Percentiles rank a stretch among this genome's conserved stretches.
These are phyloP conservation scores for Tolypocladium cylindrosporum DNA, from an alignment of 2,329 filamentous ascomycete species.

Conservation along the genomic window DNA sequence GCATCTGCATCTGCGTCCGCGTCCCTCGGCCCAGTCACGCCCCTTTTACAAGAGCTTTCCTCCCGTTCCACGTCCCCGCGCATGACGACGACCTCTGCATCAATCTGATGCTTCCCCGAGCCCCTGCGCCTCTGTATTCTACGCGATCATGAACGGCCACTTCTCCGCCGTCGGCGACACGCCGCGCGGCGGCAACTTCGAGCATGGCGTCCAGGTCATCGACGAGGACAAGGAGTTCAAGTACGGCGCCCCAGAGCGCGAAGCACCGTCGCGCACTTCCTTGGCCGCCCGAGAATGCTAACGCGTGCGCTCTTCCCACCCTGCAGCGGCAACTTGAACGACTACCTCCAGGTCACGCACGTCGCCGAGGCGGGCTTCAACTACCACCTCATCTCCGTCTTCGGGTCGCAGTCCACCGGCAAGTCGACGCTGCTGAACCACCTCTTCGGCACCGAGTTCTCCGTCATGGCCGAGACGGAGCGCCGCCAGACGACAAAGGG, in stretches of 20 bases:
- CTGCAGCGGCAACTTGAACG: constrained; percentile 61
- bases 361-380: constrained; percentile 91
- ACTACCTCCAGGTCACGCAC: constrained; percentile 71
- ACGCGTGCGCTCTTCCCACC: constrained; percentile 2
- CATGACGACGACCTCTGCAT: neutral
- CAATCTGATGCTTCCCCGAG: constrained; percentile 4
- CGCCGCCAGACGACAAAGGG: constrained; percentile 96
- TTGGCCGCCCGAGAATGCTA: constrained; percentile 4
- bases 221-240: constrained; percentile 92
- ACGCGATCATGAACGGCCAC: constrained; percentile 61
- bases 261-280: constrained; percentile 1
- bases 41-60: neutral
- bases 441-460: constrained; percentile 91
- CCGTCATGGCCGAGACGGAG: constrained; percentile 93
- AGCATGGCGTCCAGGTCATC: constrained; percentile 93
- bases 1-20: neutral
- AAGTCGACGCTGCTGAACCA: constrained; percentile 96
- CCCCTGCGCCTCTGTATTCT: constrained; percentile 1
- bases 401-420: constrained; percentile 95
- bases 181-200: constrained; percentile 58
- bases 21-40: neutral
- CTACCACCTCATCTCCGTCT: constrained; percentile 98
- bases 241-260: constrained; percentile 33
- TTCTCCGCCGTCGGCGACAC: constrained; percentile 64
- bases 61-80: neutral